A percentile compares a stretch with the other conserved stretches of the same genome.
Evolutionary conservation across 164 flowering plant genomes (phyloP).

Genomic region (Cinnamomum chago): DNA sequence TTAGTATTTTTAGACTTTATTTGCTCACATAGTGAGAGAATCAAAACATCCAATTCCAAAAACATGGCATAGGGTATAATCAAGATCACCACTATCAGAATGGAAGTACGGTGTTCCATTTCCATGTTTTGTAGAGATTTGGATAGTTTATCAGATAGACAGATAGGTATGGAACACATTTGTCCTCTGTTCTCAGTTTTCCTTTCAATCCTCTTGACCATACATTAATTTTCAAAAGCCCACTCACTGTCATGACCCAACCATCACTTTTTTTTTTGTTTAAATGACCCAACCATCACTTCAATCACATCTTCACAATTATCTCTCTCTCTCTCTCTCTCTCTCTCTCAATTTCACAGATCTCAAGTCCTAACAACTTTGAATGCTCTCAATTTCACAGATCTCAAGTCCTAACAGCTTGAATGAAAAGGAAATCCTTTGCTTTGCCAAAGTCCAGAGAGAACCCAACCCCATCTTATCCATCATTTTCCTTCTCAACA

Average conservation of each 20-base stretch:
- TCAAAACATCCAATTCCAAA: no score
- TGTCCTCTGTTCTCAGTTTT: neutral
- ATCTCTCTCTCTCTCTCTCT: slow-evolving; percentile 4
- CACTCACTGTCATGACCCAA: slow-evolving; percentile 40
- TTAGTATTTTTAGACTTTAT: no score
- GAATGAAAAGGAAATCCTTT: neutral
- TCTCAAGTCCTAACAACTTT: no score
- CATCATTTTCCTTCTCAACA: slow-evolving; percentile 2
- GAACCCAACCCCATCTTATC: neutral
- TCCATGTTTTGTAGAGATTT: no score
- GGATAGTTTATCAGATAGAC: no score
- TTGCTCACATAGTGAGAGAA: no score
- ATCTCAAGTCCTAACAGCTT: neutral
- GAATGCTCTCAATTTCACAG: slow-evolving; percentile 15
- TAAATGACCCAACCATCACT: slow-evolving; percentile 35
- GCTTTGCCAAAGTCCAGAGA: neutral
- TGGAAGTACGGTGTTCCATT: no score
- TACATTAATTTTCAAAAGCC: slow-evolving; percentile 33
- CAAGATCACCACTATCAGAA: no score
- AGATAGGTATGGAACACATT: no score
- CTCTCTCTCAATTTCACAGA: no score
- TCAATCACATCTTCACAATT: slow-evolving; percentile 39
- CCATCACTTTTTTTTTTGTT: slow-evolving; percentile 25
- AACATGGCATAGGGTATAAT: no score
- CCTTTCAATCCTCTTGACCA: slow-evolving; percentile 28